These are phyloP conservation scores for Trapa bicornis DNA, from an alignment of 345 rosid genomes.

Conservation along the genomic window DNA sequence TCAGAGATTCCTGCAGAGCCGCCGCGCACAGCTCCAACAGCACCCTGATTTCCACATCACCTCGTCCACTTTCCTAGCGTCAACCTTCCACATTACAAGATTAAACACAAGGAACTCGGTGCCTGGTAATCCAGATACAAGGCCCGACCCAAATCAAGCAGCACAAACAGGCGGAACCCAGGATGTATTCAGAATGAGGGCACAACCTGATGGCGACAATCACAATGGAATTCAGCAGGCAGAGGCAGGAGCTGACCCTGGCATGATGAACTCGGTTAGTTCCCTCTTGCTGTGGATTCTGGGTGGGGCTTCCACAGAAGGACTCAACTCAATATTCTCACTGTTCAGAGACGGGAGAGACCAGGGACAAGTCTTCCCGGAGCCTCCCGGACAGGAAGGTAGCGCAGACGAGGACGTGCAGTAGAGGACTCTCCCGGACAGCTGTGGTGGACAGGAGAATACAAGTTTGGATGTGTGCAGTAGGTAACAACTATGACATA, in stretches of 20 bases:
- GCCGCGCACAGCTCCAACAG: slow-evolving; percentile 73
- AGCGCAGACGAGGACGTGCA: slow-evolving; percentile 14
- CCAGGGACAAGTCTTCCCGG: slow-evolving; percentile 50
- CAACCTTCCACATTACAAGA: slow-evolving; percentile 85
- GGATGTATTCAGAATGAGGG: slow-evolving; percentile 22
- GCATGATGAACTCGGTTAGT: slow-evolving; percentile 69
- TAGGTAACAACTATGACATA: neutral
- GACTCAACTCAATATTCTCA: slow-evolving; percentile 69
- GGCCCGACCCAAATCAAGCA: slow-evolving; percentile 39
- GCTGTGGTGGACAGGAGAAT: neutral
- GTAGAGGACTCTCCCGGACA: slow-evolving; percentile 3
- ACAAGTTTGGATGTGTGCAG: neutral
- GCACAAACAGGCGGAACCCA: slow-evolving; percentile 15
- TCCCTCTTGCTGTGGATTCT: slow-evolving; percentile 83
- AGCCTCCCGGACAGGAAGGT: slow-evolving; percentile 19
- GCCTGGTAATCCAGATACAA: slow-evolving; percentile 29
- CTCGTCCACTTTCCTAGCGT: slow-evolving; percentile 89
- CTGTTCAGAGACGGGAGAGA: slow-evolving; percentile 90
- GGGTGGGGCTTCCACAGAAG: slow-evolving; percentile 92
- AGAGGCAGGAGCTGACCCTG: slow-evolving; percentile 41
- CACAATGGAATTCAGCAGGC: slow-evolving; percentile 36
- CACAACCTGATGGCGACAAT: slow-evolving; percentile 21
- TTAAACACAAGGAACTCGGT: slow-evolving; percentile 55
- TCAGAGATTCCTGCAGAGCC: slow-evolving; percentile 70
- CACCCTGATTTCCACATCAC: slow-evolving; percentile 91